Percentiles rank a stretch among this genome's conserved stretches.
Evolutionary conservation across 1,139 yeast genomes (phyloP).

Genomic region (Schwanniomyces etchellsii): DNA sequence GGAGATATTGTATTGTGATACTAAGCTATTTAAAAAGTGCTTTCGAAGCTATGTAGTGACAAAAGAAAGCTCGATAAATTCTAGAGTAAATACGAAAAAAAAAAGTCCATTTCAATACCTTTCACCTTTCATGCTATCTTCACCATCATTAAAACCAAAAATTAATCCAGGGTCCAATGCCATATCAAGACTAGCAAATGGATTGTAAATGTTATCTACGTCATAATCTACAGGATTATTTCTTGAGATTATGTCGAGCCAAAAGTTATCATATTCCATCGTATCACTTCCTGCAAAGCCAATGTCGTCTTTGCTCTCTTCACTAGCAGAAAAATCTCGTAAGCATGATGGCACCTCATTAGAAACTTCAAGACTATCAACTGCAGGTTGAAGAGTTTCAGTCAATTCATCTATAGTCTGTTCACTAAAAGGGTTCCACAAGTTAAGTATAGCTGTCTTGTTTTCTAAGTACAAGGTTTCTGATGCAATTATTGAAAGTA

Average conservation of each 20-base stretch:
- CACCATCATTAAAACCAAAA: background rate
- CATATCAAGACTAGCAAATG: background rate
- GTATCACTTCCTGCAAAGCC: background rate
- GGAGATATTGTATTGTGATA: too few relatives aligned
- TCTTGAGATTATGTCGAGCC: conserved; percentile 1
- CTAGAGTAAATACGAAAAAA: too few relatives aligned
- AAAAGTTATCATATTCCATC: conserved; percentile 1
- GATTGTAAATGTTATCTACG: background rate
- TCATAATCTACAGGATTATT: background rate
- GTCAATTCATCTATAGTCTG: background rate
- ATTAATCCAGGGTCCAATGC: background rate
- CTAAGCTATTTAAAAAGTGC: too few relatives aligned
- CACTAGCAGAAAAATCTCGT: background rate
- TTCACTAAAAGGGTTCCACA: background rate
- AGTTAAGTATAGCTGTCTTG: background rate
- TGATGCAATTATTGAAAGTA: background rate
- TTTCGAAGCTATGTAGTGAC: too few relatives aligned
- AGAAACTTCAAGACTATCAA: background rate
- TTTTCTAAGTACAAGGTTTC: background rate
- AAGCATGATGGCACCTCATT: too few relatives aligned
- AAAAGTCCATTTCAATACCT: too few relatives aligned
- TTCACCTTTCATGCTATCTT: too few relatives aligned
- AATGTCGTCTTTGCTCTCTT: background rate
- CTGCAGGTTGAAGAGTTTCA: background rate
- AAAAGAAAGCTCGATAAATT: too few relatives aligned